Base-by-base conservation (phyloP, 306 rosid species). In the Sicyos edulis region DNA sequence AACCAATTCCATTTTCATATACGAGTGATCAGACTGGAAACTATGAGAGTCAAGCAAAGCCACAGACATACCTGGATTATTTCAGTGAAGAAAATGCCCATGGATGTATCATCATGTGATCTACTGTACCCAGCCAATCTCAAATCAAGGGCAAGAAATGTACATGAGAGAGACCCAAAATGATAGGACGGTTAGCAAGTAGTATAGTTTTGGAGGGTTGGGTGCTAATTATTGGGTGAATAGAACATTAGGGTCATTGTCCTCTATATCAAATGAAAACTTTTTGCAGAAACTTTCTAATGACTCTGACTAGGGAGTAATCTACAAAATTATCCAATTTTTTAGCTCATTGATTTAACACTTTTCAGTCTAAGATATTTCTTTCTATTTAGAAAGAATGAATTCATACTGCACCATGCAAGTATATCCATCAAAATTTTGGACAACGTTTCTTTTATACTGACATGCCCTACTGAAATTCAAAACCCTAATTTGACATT, bases 11-110 rank as follows among this genome's bases (percentile, higher is more conserved):
- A 52, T 83, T 63, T 86, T 74, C 72, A 84, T 83, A 65, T 74
- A 78, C 80, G 49, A 74, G 75, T 40, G 15, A 53, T 37, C 79
- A 76, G 47, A 82, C 76, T 10, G 83, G 78, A 17, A 71, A 40
- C 56, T 51, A 81, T 54, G 77, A 73, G 13, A 4, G 82, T 62
- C 89, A 80, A 70, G 77, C 83, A 10, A 12, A 68, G 57, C 80
- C 83, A 21, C 71, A 75, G 72, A 83, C 80, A 58, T 67, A 78
- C 32, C 77, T 85, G 60, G 88, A 86, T 82, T 81, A 86, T 56
- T 92, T 90, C 76, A 92, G 96, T 58, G 98, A 92, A 76, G 98
- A 92, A 58, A 90, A 92, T 78, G 86, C 85, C 4, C 82, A 86
- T 78, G 98, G 88, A 0, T 90, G 96, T 71, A 84, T 71, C 62